Base-by-base conservation (phyloP, 2,329 filamentous ascomycete genomes). In the Botrytis byssoidea region DNA sequence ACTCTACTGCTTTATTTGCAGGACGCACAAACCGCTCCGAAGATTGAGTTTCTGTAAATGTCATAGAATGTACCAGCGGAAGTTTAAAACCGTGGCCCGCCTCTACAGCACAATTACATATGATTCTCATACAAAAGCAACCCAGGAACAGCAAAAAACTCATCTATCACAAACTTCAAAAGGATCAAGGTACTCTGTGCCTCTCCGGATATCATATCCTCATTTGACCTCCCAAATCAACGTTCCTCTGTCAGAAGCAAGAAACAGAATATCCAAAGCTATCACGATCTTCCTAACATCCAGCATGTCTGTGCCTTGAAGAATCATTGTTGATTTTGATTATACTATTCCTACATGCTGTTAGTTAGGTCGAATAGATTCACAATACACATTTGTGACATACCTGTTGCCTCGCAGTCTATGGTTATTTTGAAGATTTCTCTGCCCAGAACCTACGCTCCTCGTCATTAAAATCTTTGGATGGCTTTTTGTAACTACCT, bases 321-420 rank as follows among this genome's bases (percentile, higher is more conserved):
- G 9, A 10, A 5, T 4, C 0, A 14, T 51, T 51, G 25, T n/a
- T 4, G 1, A n/a, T n/a, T 14, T 25, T 14, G 3, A 25, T 6
- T n/a, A n/a, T n/a, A n/a, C 2, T 4, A n/a, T 51, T n/a, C 4
- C 48, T 14, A n/a, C 4, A 12, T n/a, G 6, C 48, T n/a, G 40
- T 42, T 42, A 14, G 40, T 42, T 14, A 51, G 25, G 29, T 32
- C 32, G 22, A 32, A 10, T 5, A 60, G 29, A 32, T 10, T 0
- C 18, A 18, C 22, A 1, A 18, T 20, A 16, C 20, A 57, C 9
- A 42, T 4, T 16, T n/a, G 3, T 18, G 4, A 9, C 6, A 3
- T 22, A 32, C 3, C n/a, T 14, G n/a, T 9, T 65, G 2, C 9
- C 1, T 32, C 18, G 6, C 16, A 22, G 16, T 32, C 16, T 18